Evolutionary conservation across 306 rosid genomes (phyloP), one percentile per base, ranked within the genome.

Genomic region (Prunus fruticosa): DNA sequence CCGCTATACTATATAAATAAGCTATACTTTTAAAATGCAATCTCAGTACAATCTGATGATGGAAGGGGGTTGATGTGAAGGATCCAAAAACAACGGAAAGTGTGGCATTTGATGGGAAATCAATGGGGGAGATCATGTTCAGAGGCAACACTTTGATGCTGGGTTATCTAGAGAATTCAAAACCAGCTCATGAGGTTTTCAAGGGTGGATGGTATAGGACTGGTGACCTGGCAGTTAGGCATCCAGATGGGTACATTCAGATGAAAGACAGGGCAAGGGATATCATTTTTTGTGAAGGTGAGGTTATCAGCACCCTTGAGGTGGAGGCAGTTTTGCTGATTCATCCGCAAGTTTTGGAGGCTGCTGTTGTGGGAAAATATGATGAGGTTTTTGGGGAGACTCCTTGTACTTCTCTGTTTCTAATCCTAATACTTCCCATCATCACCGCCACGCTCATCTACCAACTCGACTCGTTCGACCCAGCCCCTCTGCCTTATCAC

Each of bases 221-320:
- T 10, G 91, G 96, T 15, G 98, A 94, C 70, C 66, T 94, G 5
- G 98, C 66, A 41, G 57, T 92, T 19, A 81, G 86, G 72, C 79
- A 81, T 27, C 53, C 45, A 8, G 82, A 83, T 77, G 95, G 97
- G 51, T 71, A 78, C 6, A 73, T 94, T n/a, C 85, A 79, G 34
- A 49, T 94, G 88, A 94, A 91, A 75, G 98, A 94, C 38, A 87
- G 98, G 66, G 90, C 80, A 27, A 77, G 73, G 32, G 97, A 93
- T 74, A 66, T 86, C 8, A 87, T 84, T 4, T 64, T 87, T 12
- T 74, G 69, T 5, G 45, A 80, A 11, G 91, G 85, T 50, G 82
- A 76, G 68, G 74, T 32, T 34, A 84, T 89, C 76, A 93, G 97
- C 72, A 80, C 97, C 30, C 71, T 91, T 11, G 93, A 90, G 81